Conservation (phyloP, 768 basidiomycete genomes). For the Podaxis carcinomalis region DNA sequence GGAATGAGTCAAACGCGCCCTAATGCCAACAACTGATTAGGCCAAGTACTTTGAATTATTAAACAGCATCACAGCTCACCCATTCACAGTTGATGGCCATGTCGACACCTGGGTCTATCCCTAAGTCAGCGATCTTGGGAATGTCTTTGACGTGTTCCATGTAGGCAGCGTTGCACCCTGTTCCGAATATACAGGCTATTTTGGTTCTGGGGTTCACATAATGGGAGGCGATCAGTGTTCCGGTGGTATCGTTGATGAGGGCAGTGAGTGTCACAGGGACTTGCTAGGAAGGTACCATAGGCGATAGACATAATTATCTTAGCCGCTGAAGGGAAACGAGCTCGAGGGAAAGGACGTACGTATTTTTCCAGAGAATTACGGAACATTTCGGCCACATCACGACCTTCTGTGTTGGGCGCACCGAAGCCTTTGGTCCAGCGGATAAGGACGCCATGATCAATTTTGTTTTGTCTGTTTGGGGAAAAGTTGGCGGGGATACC, state of each 20-base stretch:
- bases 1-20: slow-evolving; percentile 97
- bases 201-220: slow-evolving; percentile 90
- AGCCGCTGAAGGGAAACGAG: background rate
- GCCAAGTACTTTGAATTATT: background rate
- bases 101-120: slow-evolving; percentile 55
- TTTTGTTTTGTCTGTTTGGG: slow-evolving; percentile 71
- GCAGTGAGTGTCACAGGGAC: slow-evolving; percentile 84
- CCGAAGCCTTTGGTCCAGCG: slow-evolving; percentile 99
- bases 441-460: slow-evolving; percentile 91
- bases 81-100: slow-evolving; percentile 99
- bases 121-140: slow-evolving; percentile 77
- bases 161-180: slow-evolving; percentile 97
- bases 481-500: background rate
- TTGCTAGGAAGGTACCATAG: slow-evolving; percentile 43
- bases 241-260: slow-evolving; percentile 97
- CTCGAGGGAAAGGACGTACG: slow-evolving; percentile 40
- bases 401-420: slow-evolving; percentile 84
- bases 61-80: slow-evolving; percentile 38
- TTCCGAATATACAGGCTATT: slow-evolving; percentile 96
- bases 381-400: slow-evolving; percentile 94
- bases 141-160: slow-evolving; percentile 89
- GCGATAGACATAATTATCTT: background rate
- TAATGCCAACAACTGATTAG: slow-evolving; percentile 24
- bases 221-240: slow-evolving; percentile 93
- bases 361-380: slow-evolving; percentile 71